phyloP scores from a whole-genome alignment of 2,329 filamentous ascomycete genomes.

The Colletotrichum destructivum region DNA sequence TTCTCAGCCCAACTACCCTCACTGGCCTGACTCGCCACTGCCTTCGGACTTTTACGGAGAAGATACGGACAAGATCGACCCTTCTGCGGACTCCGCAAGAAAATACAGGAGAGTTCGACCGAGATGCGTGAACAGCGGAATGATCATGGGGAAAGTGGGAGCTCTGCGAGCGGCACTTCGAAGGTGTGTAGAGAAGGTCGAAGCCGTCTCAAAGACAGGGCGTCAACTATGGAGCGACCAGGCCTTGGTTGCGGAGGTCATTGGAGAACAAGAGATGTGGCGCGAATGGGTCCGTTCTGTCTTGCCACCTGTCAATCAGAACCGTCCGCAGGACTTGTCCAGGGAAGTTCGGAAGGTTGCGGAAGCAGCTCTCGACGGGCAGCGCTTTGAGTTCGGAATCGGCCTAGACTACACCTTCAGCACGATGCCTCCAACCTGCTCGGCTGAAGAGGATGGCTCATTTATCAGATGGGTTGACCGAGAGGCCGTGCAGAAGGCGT shows the following conservation, averaged over 20 bases:
- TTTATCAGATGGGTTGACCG: slow-evolving; percentile 50
- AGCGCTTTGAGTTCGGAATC: slow-evolving; percentile 54
- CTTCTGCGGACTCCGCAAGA: slow-evolving; percentile 49
- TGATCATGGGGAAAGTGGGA: slow-evolving; percentile 54
- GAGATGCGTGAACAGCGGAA: slow-evolving; percentile 53
- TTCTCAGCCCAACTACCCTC: slow-evolving; percentile 52
- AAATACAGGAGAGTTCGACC: slow-evolving; percentile 51
- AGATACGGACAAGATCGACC: slow-evolving; percentile 50
- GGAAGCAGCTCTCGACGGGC: slow-evolving; percentile 46
- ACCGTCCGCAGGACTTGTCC: slow-evolving; percentile 15
- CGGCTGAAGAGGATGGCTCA: slow-evolving; percentile 52
- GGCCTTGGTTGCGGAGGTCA: slow-evolving; percentile 53
- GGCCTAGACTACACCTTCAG: slow-evolving; percentile 55
- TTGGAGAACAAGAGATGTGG: slow-evolving; percentile 57
- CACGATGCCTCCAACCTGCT: slow-evolving; percentile 54
- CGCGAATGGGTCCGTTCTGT: slow-evolving; percentile 50
- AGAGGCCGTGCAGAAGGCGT: slow-evolving; percentile 44
- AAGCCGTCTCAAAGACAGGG: slow-evolving; percentile 46
- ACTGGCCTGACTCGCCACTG: slow-evolving; percentile 55
- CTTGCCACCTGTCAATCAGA: slow-evolving; percentile 22
- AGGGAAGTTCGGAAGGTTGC: slow-evolving; percentile 46
- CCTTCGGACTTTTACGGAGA: slow-evolving; percentile 51
- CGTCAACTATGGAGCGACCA: slow-evolving; percentile 57
- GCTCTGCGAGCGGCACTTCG: slow-evolving; percentile 45
- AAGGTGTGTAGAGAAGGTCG: slow-evolving; percentile 50